Base-by-base conservation (phyloP, 257 asterid genomes). In the Solanum lycopersicoides region DNA sequence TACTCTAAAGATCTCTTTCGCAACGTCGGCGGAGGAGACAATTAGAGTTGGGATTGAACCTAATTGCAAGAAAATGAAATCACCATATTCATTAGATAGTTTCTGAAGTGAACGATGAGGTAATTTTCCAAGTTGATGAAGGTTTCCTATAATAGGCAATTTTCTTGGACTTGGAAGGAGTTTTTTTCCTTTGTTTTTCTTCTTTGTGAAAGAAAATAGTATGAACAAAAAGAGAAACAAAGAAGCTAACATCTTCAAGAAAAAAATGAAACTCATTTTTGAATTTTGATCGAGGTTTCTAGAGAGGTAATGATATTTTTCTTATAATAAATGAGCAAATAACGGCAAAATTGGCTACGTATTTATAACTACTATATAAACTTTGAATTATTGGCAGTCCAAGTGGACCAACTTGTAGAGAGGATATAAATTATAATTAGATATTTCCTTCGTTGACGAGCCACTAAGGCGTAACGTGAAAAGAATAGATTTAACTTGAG, bases 11-110 rank as follows among this genome's bases (percentile, higher is more conserved):
- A 86, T 73, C 83, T 72, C 73, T 44, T 82, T n/a, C 6, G 83
- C 88, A 25, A 77, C 53, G 4, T 73, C 88, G 13, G 88, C 88
- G 0, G 83, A 71, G 15, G 88, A 86, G 16, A 86, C 83, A 4
- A 86, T 42, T 3, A 86, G 20, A 37, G 88, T 72, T 23, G 59
- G 83, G 6, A 86, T 35, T 20, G 88, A 72, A 42, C 88, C 88
- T 75, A 86, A 77, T 72, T 86, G 88, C 44, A 86, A 77, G 73
- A 30, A 72, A 72, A 86, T 86, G 39, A 86, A 35, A 30, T 72
- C 88, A 2, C 88, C 88, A 21, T 72, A 72, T 71, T 86, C 39
- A 5, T 47, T 42, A 16, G 88, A 86, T 21, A 86, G 88, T 47
- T 72, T 75, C 30, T 47, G 68, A 80, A 80, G 84, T 4, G 84